Conservation (phyloP, 345 rosid genomes). For the Murraya paniculata region DNA sequence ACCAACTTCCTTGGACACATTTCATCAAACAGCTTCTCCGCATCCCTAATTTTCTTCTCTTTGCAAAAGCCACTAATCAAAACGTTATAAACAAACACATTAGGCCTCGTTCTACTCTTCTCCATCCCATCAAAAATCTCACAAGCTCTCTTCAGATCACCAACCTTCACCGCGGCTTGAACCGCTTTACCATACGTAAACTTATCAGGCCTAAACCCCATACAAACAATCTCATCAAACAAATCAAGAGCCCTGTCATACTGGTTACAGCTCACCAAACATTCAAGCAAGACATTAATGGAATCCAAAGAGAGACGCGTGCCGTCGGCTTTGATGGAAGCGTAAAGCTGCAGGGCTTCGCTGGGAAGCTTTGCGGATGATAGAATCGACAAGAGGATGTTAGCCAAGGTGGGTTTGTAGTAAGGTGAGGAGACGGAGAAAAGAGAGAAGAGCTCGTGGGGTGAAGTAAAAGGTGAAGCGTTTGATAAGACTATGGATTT, state of each 20-base stretch:
- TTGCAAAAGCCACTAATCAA: conserved; percentile 58
- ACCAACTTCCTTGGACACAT: conserved; percentile 39
- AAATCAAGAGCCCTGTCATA: conserved; percentile 39
- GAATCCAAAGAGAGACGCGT: conserved; percentile 41
- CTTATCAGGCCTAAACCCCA: conserved; percentile 52
- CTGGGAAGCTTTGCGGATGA: conserved; percentile 42
- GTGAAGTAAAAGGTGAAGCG: conserved; percentile 39
- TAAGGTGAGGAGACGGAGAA: conserved; percentile 48
- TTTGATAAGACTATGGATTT: conserved; percentile 42
- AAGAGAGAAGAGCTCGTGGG: conserved; percentile 49
- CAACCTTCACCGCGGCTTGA: conserved; percentile 63
- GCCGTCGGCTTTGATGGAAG: conserved; percentile 45
- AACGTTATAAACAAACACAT: conserved; percentile 60
- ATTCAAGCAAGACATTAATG: conserved; percentile 39
- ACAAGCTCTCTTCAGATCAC: conserved; percentile 50
- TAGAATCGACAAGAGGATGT: conserved; percentile 42
- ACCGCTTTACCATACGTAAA: conserved; percentile 65
- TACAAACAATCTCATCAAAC: conserved; percentile 46
- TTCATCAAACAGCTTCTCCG: conserved; percentile 68
- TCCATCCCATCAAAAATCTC: conserved; percentile 58
- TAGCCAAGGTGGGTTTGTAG: conserved; percentile 36
- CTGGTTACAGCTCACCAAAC: conserved; percentile 37
- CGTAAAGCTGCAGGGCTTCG: conserved; percentile 46
- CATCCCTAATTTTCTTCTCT: conserved; percentile 54
- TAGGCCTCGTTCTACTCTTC: conserved; percentile 38